These are phyloP conservation scores for Zygosaccharomyces sapae DNA, from an alignment of 1,139 yeast genomes.

Conservation along the genomic window DNA sequence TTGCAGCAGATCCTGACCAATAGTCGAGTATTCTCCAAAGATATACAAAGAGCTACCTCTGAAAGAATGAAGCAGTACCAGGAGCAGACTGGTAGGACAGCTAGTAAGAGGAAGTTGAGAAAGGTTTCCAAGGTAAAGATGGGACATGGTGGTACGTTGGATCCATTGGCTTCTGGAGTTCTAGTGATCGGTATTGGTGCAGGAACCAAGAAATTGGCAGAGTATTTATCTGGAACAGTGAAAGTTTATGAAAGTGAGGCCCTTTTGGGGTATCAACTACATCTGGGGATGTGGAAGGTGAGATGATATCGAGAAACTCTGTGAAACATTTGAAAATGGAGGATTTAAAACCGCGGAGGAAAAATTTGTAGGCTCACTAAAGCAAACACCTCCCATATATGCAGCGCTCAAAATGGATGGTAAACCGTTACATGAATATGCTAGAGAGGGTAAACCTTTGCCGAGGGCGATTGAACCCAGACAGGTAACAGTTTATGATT, in stretches of 20 bases:
- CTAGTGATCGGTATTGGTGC: conserved; percentile 83
- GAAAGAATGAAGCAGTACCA: conserved; percentile 46
- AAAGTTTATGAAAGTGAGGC: conserved; percentile 83
- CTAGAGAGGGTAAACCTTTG: conserved; percentile 79
- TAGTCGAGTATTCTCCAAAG: conserved; percentile 55
- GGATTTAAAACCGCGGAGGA: conserved; percentile 47
- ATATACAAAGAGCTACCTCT: conserved; percentile 48
- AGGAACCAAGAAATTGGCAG: conserved; percentile 79
- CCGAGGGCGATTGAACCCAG: conserved; percentile 79
- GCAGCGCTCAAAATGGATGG: conserved; percentile 96
- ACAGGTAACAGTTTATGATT: conserved; percentile 55
- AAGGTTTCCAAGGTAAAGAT: conserved; percentile 66
- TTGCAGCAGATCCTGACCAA: conserved; percentile 60
- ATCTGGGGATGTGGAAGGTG: conserved; percentile 92
- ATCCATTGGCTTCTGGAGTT: conserved; percentile 92
- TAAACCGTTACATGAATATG: conserved; percentile 89
- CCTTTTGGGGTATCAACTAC: conserved; percentile 87
- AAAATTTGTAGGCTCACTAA: conserved; percentile 70
- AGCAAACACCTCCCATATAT: conserved; percentile 92
- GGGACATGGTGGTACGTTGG: conserved; percentile 98
- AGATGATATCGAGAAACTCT: conserved; percentile 56
- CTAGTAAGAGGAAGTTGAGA: conserved; percentile 44
- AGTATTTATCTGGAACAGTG: conserved; percentile 65
- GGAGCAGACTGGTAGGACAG: conserved; percentile 40
- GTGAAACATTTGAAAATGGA: conserved; percentile 57